Evolutionary conservation across 202 grass and related monocot genomes (phyloP).

Genomic region (Setaria italica): DNA sequence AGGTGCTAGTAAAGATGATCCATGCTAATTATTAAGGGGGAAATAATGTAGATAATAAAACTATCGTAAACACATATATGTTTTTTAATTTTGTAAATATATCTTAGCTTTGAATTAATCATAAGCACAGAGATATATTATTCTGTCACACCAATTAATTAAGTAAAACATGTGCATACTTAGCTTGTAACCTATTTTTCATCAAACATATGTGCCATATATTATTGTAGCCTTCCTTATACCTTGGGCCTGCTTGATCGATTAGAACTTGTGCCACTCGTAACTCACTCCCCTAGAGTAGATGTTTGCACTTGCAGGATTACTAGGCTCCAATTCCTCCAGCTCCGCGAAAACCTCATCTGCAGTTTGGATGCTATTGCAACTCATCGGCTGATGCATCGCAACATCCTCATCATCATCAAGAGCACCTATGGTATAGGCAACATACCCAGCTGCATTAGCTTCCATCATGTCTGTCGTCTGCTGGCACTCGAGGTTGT

Average conservation of each 20-base stretch:
- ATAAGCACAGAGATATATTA: background rate
- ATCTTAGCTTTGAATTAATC: constrained; percentile 29
- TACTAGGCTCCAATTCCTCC: constrained; percentile 52
- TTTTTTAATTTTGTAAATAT: constrained; percentile 14
- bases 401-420: background rate
- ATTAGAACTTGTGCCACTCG: constrained; percentile 55
- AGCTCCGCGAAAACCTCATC: constrained; percentile 62
- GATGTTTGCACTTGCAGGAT: constrained; percentile 35
- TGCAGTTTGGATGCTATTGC: constrained; percentile 36
- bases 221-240: constrained; percentile 10
- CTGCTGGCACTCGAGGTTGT: constrained; percentile 29
- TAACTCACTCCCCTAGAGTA: constrained; percentile 49
- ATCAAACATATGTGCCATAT: background rate
- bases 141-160: constrained; percentile 23
- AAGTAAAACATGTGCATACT: constrained; percentile 5
- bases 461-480: background rate
- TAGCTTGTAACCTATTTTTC: constrained; percentile 34
- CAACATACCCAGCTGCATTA: background rate
- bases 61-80: background rate
- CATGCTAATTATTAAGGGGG: background rate
- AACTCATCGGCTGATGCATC: constrained; percentile 6
- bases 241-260: background rate
- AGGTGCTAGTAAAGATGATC: background rate
- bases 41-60: background rate
- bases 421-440: background rate